Percentiles rank a stretch among this genome's conserved stretches.
phyloP scores from a whole-genome alignment of 345 rosid genomes.

The Excoecaria agallocha region DNA sequence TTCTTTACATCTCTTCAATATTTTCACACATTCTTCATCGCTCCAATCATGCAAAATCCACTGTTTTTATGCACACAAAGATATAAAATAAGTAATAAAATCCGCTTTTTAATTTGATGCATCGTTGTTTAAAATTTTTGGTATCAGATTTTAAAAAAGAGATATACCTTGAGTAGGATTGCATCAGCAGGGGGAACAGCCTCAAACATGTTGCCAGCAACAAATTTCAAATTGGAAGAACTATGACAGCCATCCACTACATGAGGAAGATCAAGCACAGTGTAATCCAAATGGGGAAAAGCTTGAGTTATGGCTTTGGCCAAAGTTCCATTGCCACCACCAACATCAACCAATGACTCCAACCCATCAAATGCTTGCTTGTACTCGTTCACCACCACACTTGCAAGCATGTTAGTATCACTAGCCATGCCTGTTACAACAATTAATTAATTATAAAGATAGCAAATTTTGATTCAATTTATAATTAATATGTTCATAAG shows the following conservation, averaged over 20 bases:
- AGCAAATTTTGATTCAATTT: no score
- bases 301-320: slow-evolving; percentile 22
- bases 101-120: no score
- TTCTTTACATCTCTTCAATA: slow-evolving; percentile 4
- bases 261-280: slow-evolving; percentile 27
- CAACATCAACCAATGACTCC: slow-evolving; percentile 33
- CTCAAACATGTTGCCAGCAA: slow-evolving; percentile 9
- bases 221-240: neutral
- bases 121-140: no score
- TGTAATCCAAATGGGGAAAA: slow-evolving; percentile 29
- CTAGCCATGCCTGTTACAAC: neutral
- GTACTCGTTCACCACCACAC: slow-evolving; percentile 1
- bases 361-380: slow-evolving; percentile 26
- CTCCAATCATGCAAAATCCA: slow-evolving; percentile 14
- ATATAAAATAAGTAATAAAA: no score
- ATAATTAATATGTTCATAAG: no score
- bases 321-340: slow-evolving; percentile 34
- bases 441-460: no score
- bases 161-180: neutral
- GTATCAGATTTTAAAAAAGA: no score
- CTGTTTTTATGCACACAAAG: neutral
- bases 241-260: slow-evolving; percentile 5
- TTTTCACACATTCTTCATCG: slow-evolving; percentile 18
- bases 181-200: slow-evolving; percentile 8
- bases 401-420: slow-evolving; percentile 9